phyloP scores from a whole-genome alignment of 2,329 filamentous ascomycete species.

The Aspergillus novoparasiticus region DNA sequence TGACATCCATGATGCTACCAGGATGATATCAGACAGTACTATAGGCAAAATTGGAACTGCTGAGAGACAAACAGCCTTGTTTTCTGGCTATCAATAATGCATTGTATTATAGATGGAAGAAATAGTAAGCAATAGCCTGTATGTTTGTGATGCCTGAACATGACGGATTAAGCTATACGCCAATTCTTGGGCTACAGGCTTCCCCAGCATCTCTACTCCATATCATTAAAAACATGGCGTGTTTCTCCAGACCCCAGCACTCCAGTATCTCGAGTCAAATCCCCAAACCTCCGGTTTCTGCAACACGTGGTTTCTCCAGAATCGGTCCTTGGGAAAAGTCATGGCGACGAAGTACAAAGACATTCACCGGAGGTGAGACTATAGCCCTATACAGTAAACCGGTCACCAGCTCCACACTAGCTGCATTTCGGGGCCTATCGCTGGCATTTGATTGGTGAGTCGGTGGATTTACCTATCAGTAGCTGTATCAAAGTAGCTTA shows the following conservation, averaged over 20 bases:
- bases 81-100: neutral
- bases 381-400: neutral
- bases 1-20: neutral
- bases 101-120: neutral
- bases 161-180: neutral
- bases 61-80: neutral
- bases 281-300: neutral
- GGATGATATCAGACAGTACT: neutral
- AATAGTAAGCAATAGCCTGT: neutral
- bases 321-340: neutral
- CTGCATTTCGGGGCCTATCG: neutral
- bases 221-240: neutral
- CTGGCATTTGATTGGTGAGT: neutral
- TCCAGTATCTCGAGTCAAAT: neutral
- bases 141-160: neutral
- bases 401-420: conserved; percentile 1
- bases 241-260: conserved; percentile 2
- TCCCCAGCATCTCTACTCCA: conserved; percentile 4
- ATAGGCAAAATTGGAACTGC: neutral
- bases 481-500: neutral
- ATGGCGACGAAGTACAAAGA: neutral
- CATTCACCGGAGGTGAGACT: neutral
- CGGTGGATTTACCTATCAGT: neutral
- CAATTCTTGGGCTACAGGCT: neutral
- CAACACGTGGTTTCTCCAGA: conserved; percentile 2